Evolutionary conservation across 2,329 filamentous ascomycete genomes (phyloP), one percentile per base, ranked within the genome.

Genomic region (Purpureocillium lavendulum): DNA sequence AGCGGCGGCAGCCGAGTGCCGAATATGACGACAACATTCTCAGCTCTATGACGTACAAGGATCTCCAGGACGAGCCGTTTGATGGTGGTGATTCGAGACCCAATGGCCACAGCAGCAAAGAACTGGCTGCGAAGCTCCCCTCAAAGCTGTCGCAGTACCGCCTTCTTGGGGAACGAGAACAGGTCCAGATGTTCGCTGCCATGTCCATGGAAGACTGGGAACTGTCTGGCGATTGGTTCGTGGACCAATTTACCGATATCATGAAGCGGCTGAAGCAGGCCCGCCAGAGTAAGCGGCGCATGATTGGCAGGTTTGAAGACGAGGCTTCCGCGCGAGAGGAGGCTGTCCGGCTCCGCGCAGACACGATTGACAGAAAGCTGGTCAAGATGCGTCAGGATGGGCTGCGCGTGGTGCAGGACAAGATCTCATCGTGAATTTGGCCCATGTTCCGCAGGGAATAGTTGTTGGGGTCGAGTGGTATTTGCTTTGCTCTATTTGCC

Each of bases 181-280:
- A 75, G 49, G 60, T 59, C 26, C 54, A 64, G 1, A 70, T 79
- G 39, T 77, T 79, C 49, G 64, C 62, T 3, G 64, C 64, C 38
- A 71, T 79, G 65, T 57, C 69, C 1, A 61, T 77, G 12, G 59
- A 65, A 13, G 75, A 79, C 39, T 80, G 75, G 75, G 75, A 80
- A 47, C 61, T 67, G 12, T 67, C 73, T 1, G 75, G 75, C 5
- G 73, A 78, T 46, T 80, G 75, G 75, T 76, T 80, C 40, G 59
- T 76, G 16, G 66, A 67, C 33, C 70, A 68, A 44, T 79, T 80
- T 44, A 58, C 65, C 7, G 60, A 60, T 3, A 57, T 79, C 32
- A 65, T 77, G 53, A 57, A 64, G 43, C 61, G 58, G 38, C 54
- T 79, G 45, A 67, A 65, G 42, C 61, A 67, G 37, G 64, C 69